Base-by-base conservation (phyloP, 179 eudicot genomes). In the Beta lomatogona region DNA sequence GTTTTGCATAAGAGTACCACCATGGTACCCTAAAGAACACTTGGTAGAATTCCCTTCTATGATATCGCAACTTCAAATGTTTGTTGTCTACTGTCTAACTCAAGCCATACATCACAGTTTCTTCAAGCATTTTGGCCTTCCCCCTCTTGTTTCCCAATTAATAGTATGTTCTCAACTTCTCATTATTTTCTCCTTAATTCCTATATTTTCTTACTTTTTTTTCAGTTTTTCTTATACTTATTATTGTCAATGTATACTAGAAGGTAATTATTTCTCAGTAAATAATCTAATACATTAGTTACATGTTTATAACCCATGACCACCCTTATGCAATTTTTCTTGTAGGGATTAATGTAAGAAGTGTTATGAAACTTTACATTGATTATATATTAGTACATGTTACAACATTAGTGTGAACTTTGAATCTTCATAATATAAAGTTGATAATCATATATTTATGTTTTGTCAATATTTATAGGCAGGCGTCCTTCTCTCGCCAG, bases 121-220 rank as follows among this genome's bases (percentile, higher is more conserved):
- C 31, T 83, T 87, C 82, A 75, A 73, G 59, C 88, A 79, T 72
- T 41, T 85, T 11, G 84, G 86, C 59, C 71, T 88, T 74, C 89
- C 89, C 19, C 89, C 83, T 75, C 78, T 90, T 65, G 81, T 75
- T 78, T 82, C 91, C 14, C 90, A 90, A 75, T 59, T 90, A 19
- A 28, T 79, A 72, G 92, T 88, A 87, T 5, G 71, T 50, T 50
- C 9, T 13, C 50, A 21, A 54, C 12, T n/a, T 31, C 25, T 11
- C 54, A n/a, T 14, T 46, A 25, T 11, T 63, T 21, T 21, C 2
- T 19, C 8, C n/a, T 65, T 6, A 4, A 22, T 55, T 36, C 54
- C 21, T 4, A 41, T 53, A 36, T 64, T 21, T 6, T 31, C 31
- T 28, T 10, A 4, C 3, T 8, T 10, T 36, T 4, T n/a, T 5